Base-by-base conservation (phyloP, 306 rosid genomes). In the Myrica gale region DNA sequence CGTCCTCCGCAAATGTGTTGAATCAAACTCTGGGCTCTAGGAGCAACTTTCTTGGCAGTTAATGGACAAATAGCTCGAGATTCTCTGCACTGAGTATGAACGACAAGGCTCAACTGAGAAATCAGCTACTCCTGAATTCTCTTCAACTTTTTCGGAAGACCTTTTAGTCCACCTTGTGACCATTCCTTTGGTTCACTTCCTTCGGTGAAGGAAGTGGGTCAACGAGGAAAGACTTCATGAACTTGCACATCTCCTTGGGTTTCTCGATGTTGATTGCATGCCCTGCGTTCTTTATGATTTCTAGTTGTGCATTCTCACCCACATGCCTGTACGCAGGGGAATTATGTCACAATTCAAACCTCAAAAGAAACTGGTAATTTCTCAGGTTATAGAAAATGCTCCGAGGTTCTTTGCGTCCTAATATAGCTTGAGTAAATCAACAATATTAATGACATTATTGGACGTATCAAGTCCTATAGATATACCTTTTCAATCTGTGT, bases 261-360 rank as follows among this genome's bases (percentile, higher is more conserved):
- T 89, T 92, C 90, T 95, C 97, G 53, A 78, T 15, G 60, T 90
- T 92, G 26, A 95, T 54, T 8, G 99, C 97, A 87, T 90, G 97
- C 61, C 99, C 97, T 63, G 93, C 96, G 65, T 90, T 84, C 82
- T 95, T 88, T 78, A 95, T 67, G 54, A 88, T 83, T 21, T 79
- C 93, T 72, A 90, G 86, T 72, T 89, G 55, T 23, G 92, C 82
- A 37, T 84, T 87, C 73, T 90, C 97, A 63, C 90, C 99, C 46
- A 92, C 42, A 76, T 87, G 99, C 71, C 97, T 92, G 77, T 62
- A 69, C 46, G 11, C 61, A 57, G 41, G 8, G 62, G 61, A 23
- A 52, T 17, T 74, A 76, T 19, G 32, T 69, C 26, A 16, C 21
- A 62, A 70, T 8, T 58, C 42, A 7, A 39, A 37, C 51, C 11